Conservation (phyloP, 805 yeast genomes). For the Ogataea nitratoaversa region DNA sequence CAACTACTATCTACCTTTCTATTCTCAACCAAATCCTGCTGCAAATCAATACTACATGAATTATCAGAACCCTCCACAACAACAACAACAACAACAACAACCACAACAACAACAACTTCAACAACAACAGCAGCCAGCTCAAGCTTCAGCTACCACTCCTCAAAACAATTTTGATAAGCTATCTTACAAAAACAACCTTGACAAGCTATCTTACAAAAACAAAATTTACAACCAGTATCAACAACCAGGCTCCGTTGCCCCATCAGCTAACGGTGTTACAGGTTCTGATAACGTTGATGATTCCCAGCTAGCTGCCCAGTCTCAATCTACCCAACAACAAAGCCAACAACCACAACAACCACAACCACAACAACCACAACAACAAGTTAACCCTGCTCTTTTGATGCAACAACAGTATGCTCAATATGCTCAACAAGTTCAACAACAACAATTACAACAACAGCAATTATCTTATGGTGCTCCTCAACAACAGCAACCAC, state of each 20-base stretch:
- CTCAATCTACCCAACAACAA: slow-evolving; percentile 1
- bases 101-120: slow-evolving; percentile 20
- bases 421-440: slow-evolving; percentile 19
- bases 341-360: slow-evolving; percentile 12
- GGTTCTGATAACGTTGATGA: slow-evolving; percentile 9
- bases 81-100: slow-evolving; percentile 16
- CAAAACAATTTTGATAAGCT: slow-evolving; percentile 19
- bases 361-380: slow-evolving; percentile 18
- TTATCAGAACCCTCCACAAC: slow-evolving; percentile 24
- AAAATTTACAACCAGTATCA: slow-evolving; percentile 28
- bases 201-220: slow-evolving; percentile 24
- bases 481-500: slow-evolving; percentile 5
- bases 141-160: slow-evolving; percentile 7
- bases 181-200: slow-evolving; percentile 24
- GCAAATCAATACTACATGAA: slow-evolving; percentile 27
- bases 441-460: slow-evolving; percentile 16
- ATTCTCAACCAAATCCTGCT: slow-evolving; percentile 27
- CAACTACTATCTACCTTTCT: slow-evolving; percentile 29
- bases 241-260: slow-evolving; percentile 14
- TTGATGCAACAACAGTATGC: slow-evolving; percentile 23
- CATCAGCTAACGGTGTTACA: slow-evolving; percentile 6
- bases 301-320: slow-evolving; percentile 8
- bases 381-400: slow-evolving; percentile 19
- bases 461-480: slow-evolving; percentile 10
- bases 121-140: slow-evolving; percentile 2